These are phyloP conservation scores for Gossypium trilobum DNA, from an alignment of 441 rosid species.

Conservation along the genomic window DNA sequence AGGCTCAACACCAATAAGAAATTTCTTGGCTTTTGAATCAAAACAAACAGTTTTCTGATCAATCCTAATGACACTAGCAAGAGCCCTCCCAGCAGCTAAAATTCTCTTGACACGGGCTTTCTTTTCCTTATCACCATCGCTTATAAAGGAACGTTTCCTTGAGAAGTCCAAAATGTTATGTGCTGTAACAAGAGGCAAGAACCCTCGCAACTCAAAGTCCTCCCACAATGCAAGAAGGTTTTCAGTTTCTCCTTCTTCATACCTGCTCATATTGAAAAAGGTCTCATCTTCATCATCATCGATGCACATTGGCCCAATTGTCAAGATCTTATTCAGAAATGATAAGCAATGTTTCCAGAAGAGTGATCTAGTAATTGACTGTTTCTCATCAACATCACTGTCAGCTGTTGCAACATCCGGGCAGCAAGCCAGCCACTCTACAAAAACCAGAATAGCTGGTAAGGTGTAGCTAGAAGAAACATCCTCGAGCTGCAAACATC, in stretches of 20 bases:
- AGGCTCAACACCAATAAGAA: constrained; percentile 56
- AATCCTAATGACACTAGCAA: constrained; percentile 46
- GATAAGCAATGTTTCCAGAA: constrained; percentile 65
- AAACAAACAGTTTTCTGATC: constrained; percentile 49
- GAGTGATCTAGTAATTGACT: constrained; percentile 37
- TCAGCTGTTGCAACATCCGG: constrained; percentile 57
- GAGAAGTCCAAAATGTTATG: constrained; percentile 80
- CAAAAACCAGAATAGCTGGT: constrained; percentile 71
- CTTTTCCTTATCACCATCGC: constrained; percentile 57
- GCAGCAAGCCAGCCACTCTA: constrained; percentile 88
- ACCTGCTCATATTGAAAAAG: constrained; percentile 70
- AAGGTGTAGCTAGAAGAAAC: constrained; percentile 63
- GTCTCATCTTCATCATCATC: constrained; percentile 69
- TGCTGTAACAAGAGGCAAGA: constrained; percentile 72
- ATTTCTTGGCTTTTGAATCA: constrained; percentile 65
- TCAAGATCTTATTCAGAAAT: constrained; percentile 59
- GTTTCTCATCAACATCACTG: constrained; percentile 61
- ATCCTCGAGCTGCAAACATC: constrained; percentile 53
- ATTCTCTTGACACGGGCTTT: constrained; percentile 60
- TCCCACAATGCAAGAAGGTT: constrained; percentile 82
- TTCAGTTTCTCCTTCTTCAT: constrained; percentile 84
- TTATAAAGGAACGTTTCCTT: constrained; percentile 53
- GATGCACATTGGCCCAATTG: constrained; percentile 32
- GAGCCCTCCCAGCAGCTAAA: constrained; percentile 74
- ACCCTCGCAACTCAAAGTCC: constrained; percentile 87